These are phyloP conservation scores for Phytopythium mirpurense DNA, from an alignment of 352 stramenopile species.

Conservation along the genomic window DNA sequence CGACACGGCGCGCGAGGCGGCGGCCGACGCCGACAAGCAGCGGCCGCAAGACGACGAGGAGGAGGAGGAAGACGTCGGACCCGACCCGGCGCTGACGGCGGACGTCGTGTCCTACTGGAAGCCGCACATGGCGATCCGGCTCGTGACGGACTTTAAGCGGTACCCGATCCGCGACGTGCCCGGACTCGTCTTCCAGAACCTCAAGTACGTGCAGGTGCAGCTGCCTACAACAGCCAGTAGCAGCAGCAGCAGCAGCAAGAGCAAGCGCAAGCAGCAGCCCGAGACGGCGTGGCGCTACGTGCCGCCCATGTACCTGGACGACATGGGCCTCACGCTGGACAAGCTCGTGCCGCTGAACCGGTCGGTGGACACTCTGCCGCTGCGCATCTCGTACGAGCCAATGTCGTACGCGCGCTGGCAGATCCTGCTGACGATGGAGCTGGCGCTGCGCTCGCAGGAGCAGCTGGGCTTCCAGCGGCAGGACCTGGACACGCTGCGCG, in stretches of 20 bases:
- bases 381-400: constrained; percentile 67
- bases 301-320: constrained; percentile 73
- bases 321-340: constrained; percentile 61
- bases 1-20: constrained; percentile 1
- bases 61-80: constrained; percentile 4
- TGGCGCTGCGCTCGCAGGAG: constrained; percentile 52
- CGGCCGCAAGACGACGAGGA: no score
- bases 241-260: no score
- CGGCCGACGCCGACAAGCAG: background rate
- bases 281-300: constrained; percentile 56
- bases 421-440: constrained; percentile 68
- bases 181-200: constrained; percentile 60
- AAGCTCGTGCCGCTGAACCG: constrained; percentile 69
- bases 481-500: constrained; percentile 89
- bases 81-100: constrained; percentile 23
- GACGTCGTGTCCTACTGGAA: constrained; percentile 73
- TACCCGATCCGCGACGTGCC: constrained; percentile 70
- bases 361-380: constrained; percentile 41
- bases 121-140: constrained; percentile 53
- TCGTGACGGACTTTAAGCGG: constrained; percentile 70
- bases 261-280: no score
- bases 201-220: constrained; percentile 53
- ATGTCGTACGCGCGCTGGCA: constrained; percentile 80
- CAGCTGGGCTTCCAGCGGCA: constrained; percentile 50
- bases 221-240: no score